Conservation (phyloP, 768 basidiomycete species). For the Mycena olivaceomarginata region DNA sequence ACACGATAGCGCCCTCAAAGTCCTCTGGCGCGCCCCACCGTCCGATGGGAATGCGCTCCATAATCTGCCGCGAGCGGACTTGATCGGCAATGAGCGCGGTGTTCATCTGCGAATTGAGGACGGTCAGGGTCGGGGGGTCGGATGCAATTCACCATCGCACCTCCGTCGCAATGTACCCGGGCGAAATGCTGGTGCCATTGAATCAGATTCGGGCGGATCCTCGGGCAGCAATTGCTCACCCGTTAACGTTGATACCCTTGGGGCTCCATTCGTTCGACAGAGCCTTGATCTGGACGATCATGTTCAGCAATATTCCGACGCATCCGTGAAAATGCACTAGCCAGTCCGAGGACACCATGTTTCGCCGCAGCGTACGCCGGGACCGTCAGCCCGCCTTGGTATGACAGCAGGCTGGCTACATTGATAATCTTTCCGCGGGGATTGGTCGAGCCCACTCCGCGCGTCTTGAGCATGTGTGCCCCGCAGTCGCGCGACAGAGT, state of each 20-base stretch:
- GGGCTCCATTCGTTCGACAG: constrained; percentile 69
- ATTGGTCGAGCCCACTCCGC: constrained; percentile 37
- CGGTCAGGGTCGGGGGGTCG: not conserved
- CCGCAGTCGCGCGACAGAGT: constrained; percentile 65
- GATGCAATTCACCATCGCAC: constrained; percentile 29
- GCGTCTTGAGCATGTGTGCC: constrained; percentile 65
- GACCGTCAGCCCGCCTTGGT: constrained; percentile 61
- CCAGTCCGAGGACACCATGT: constrained; percentile 62
- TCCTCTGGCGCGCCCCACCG: constrained; percentile 85
- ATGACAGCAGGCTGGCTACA: constrained; percentile 60
- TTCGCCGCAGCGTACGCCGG: constrained; percentile 72
- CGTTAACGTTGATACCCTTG: constrained; percentile 68
- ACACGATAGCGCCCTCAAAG: constrained; percentile 84
- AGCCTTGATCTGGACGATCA: constrained; percentile 37
- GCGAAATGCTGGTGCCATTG: constrained; percentile 55
- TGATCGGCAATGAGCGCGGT: constrained; percentile 71
- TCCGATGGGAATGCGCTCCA: constrained; percentile 83
- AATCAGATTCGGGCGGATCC: not conserved
- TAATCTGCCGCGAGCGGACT: constrained; percentile 80
- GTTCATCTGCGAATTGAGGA: constrained; percentile 44
- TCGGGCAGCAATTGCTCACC: constrained; percentile 11
- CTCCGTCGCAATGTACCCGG: constrained; percentile 69
- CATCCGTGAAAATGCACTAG: not conserved
- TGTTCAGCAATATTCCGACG: not conserved
- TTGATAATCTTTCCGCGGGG: constrained; percentile 70